A percentile compares a stretch with the other conserved stretches of the same genome.
Conservation (phyloP, 495 filamentous ascomycete genomes). For the Trichocladium uniseriatum region DNA sequence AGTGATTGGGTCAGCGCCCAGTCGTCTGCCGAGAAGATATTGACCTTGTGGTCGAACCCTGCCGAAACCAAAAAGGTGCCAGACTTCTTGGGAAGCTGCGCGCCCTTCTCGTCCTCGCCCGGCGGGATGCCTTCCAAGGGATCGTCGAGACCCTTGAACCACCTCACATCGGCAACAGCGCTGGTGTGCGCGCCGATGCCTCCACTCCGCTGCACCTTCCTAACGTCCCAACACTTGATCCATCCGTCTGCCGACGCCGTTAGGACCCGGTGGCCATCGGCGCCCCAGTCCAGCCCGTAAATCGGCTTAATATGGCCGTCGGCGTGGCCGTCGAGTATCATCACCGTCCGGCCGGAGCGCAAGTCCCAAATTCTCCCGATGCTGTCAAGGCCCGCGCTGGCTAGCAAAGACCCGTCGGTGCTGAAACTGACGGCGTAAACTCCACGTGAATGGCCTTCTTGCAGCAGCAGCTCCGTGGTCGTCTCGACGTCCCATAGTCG, state of each 20-base stretch:
- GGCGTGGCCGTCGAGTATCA: slow-evolving; percentile 75
- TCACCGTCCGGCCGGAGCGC: slow-evolving; percentile 86
- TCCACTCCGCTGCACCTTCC: slow-evolving; percentile 72
- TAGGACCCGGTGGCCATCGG: slow-evolving; percentile 79
- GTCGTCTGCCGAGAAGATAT: slow-evolving; percentile 91
- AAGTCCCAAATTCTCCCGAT: slow-evolving; percentile 95
- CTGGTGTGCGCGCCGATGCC: slow-evolving; percentile 87
- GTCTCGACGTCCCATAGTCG: slow-evolving; percentile 90
- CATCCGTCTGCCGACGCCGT: slow-evolving; percentile 90
- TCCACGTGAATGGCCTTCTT: slow-evolving; percentile 90
- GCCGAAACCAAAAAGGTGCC: slow-evolving; percentile 85
- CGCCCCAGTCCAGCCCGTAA: slow-evolving; percentile 83
- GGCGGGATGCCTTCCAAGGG: slow-evolving; percentile 48
- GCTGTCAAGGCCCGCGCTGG: slow-evolving; percentile 84
- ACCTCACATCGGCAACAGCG: slow-evolving; percentile 83
- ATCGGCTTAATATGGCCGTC: slow-evolving; percentile 92
- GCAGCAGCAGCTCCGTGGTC: slow-evolving; percentile 71
- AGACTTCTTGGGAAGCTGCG: slow-evolving; percentile 52
- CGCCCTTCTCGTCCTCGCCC: slow-evolving; percentile 51
- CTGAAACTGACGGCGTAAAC: slow-evolving; percentile 86
- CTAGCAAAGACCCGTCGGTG: slow-evolving; percentile 79
- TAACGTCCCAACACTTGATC: slow-evolving; percentile 95
- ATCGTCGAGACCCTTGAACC: slow-evolving; percentile 78
- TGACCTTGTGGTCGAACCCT: slow-evolving; percentile 93
- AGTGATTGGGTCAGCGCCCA: slow-evolving; percentile 85